Percentiles rank a stretch among this genome's conserved stretches.
Evolutionary conservation across 345 rosid genomes (phyloP).

Genomic region (Salix udensis): DNA sequence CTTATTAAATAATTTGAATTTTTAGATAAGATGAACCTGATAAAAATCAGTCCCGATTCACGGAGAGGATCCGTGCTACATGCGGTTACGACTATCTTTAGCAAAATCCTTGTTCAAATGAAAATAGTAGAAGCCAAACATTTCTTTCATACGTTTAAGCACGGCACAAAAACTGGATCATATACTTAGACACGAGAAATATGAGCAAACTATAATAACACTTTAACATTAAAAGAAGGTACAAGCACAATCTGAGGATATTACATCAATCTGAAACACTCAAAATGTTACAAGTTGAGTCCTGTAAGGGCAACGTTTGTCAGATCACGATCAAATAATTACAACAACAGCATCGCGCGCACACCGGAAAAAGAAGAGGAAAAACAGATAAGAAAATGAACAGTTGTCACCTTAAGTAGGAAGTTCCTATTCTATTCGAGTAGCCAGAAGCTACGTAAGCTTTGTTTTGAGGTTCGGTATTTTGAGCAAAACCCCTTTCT

Average conservation of each 20-base stretch:
- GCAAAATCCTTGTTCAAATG: not conserved
- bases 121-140: not conserved
- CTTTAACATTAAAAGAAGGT: not conserved
- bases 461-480: constrained; percentile 33
- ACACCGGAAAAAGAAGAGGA: not conserved
- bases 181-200: not conserved
- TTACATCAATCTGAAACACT: not conserved
- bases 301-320: not conserved
- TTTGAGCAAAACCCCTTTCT: constrained; percentile 39
- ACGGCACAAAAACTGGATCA: not conserved
- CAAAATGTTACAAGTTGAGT: not conserved
- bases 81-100: not conserved
- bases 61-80: too few relatives aligned
- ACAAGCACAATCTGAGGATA: not conserved
- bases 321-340: constrained; percentile 24
- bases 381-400: not conserved
- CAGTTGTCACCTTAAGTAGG: constrained; percentile 31
- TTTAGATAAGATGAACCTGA: too few relatives aligned
- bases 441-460: constrained; percentile 31
- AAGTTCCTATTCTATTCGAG: constrained; percentile 31
- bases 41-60: not conserved
- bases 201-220: not conserved
- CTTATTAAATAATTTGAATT: too few relatives aligned
- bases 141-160: not conserved
- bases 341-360: constrained; percentile 24